Base-by-base conservation (phyloP, 2,329 filamentous ascomycete genomes). In the Microdochium bolleyi region DNA sequence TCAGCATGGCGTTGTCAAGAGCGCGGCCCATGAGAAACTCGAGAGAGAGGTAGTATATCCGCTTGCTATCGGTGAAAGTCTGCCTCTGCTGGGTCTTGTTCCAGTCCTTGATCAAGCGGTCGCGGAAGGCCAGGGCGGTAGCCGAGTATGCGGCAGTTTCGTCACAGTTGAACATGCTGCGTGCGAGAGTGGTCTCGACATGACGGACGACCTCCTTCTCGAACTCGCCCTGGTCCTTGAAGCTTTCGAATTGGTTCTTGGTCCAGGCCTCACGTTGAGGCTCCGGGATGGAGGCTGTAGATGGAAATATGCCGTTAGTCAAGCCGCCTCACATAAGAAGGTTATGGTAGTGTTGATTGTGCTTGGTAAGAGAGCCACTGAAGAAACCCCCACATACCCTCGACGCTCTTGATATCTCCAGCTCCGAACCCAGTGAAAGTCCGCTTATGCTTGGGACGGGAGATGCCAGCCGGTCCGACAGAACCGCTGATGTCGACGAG, bases 1-100 rank as follows among this genome's bases (percentile, higher is more conserved):
- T 99, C 59, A 99, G 81, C 89, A 99, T 96, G 57, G 94, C 92
- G 82, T 99, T 99, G 77, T 99, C 94, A 58, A 99, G 75, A 49
- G 94, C 88, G 66, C 94, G 82, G 44, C 94, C 94, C 94, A 99
- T 99, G 64, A 99, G 75, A 64, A 99, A 99, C 72, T 99, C 94
- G 54, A 99, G 83, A 60, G 92, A 96, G 55, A 99, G 82, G 68
- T 99, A 99, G 75, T 99, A 99, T 61, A 99, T 82, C 56, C 94
- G 84, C 80, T 99, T 99, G 71, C 84, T 84, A 67, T 97, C 94
- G 53, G 82, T 79, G 63, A 88, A 90, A 0, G 92, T 96, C 73
- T 99, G 94, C 56, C 87, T 86, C 75, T 99, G 94, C 75, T 99
- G 94, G 49, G 94, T 99, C 73, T 87, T 91, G 75, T 97, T 99